These are phyloP conservation scores for Coemansia javaensis DNA, from an alignment of 192 early-diverging fungal species.

Conservation along the genomic window DNA sequence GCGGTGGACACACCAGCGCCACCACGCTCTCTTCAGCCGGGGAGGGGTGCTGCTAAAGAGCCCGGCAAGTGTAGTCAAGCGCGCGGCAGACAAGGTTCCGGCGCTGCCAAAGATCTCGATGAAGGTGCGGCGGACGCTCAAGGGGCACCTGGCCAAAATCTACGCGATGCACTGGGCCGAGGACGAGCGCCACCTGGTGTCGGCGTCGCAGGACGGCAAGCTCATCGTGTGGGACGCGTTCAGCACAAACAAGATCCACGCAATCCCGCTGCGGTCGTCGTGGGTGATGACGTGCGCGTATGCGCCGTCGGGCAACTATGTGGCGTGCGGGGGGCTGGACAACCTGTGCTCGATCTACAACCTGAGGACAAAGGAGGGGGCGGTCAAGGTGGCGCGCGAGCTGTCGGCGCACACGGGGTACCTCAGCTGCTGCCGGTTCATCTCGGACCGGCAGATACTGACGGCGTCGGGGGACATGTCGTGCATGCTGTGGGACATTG, in stretches of 20 bases:
- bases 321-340: constrained; percentile 99
- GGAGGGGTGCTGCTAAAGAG: too few relatives aligned
- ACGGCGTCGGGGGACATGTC: constrained; percentile 97
- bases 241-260: constrained; percentile 98
- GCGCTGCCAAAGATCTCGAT: constrained; percentile 84
- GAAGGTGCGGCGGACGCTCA: constrained; percentile 94
- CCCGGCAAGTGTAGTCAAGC: constrained; percentile 71
- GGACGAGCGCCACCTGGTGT: constrained; percentile 95
- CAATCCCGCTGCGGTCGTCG: constrained; percentile 95
- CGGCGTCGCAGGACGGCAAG: constrained; percentile 99
- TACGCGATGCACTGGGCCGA: constrained; percentile 99
- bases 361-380: constrained; percentile 88
- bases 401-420: constrained; percentile 96
- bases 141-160: constrained; percentile 98
- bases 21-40: too few relatives aligned
- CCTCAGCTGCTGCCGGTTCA: constrained; percentile 95
- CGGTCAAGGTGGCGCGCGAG: constrained; percentile 91
- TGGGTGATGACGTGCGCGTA: constrained; percentile 99
- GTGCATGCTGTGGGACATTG: constrained; percentile 99
- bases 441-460: constrained; percentile 92
- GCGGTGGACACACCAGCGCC: too few relatives aligned
- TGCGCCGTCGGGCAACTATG: constrained; percentile 95
- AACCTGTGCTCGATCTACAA: constrained; percentile 99
- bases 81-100: constrained; percentile 81
- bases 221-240: constrained; percentile 99